Percentiles rank a stretch among this genome's conserved stretches.
Conservation (phyloP, 23 red algal genomes). For the Chondrus crispus region DNA sequence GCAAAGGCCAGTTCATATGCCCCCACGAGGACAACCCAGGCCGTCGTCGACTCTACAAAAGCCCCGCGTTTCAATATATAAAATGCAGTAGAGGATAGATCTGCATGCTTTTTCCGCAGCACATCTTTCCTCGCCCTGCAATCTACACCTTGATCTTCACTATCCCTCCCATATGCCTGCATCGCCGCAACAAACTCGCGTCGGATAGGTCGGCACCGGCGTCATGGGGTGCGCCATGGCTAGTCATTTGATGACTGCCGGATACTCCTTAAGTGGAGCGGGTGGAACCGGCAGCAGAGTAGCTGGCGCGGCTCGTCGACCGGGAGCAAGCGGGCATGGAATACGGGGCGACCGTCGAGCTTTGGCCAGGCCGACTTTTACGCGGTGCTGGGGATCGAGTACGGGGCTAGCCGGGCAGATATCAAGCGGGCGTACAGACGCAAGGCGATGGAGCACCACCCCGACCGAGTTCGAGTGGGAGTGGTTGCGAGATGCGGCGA, state of each 20-base stretch:
- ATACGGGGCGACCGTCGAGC: not conserved
- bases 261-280: slow-evolving; percentile 36
- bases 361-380: slow-evolving; percentile 62
- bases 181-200: slow-evolving; percentile 7
- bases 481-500: too few relatives aligned
- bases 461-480: too few relatives aligned
- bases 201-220: slow-evolving; percentile 77
- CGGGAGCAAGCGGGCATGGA: not conserved
- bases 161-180: too few relatives aligned
- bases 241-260: slow-evolving; percentile 43
- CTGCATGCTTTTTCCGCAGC: too few relatives aligned
- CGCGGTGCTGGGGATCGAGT: slow-evolving; percentile 75
- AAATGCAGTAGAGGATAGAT: too few relatives aligned
- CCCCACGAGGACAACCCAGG: slow-evolving; percentile 53
- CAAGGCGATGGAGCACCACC: slow-evolving; percentile 87
- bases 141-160: too few relatives aligned
- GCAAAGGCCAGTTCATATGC: slow-evolving; percentile 52
- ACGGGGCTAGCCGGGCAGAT: slow-evolving; percentile 66
- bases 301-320: not conserved
- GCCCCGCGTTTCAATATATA: too few relatives aligned
- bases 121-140: too few relatives aligned
- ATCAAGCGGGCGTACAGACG: slow-evolving; percentile 88
- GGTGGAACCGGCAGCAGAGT: not conserved
- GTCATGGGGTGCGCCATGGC: slow-evolving; percentile 72
- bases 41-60: slow-evolving; percentile 49